These are phyloP conservation scores for Ophiostoma fasciatum DNA, from an alignment of 2,329 filamentous ascomycete genomes.

Conservation along the genomic window DNA sequence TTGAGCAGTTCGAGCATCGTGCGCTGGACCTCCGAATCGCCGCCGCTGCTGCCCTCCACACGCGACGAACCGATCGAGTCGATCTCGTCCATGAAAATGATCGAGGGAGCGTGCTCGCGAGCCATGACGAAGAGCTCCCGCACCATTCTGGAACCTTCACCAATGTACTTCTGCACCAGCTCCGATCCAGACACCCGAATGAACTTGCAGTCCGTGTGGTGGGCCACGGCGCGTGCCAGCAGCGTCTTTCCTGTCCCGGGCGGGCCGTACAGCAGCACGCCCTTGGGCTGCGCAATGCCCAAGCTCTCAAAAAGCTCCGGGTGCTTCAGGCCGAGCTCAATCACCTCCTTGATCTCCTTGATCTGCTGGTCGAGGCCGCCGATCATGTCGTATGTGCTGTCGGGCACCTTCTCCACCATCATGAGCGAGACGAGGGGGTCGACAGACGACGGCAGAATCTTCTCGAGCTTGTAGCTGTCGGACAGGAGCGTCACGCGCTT, in stretches of 20 bases:
- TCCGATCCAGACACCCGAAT: constrained; percentile 94
- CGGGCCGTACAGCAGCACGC: constrained; percentile 88
- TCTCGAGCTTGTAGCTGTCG: constrained; percentile 97
- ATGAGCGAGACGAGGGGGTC: constrained; percentile 97
- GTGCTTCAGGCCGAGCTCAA: constrained; percentile 95
- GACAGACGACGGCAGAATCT: constrained; percentile 94
- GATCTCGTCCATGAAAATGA: constrained; percentile 99
- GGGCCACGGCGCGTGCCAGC: constrained; percentile 84
- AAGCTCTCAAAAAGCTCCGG: constrained; percentile 98
- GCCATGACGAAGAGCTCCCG: constrained; percentile 99
- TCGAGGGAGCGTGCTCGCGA: constrained; percentile 89
- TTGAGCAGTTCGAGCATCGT: constrained; percentile 98
- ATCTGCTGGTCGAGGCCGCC: constrained; percentile 97
- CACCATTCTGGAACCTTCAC: constrained; percentile 95
- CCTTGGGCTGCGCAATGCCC: constrained; percentile 95
- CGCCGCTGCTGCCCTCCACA: constrained; percentile 87
- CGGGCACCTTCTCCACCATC: constrained; percentile 99
- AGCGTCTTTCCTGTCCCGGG: constrained; percentile 96
- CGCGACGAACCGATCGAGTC: constrained; percentile 96
- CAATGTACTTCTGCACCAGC: constrained; percentile 97
- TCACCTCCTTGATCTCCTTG: constrained; percentile 99
- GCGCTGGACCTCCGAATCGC: constrained; percentile 94
- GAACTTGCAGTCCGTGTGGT: constrained; percentile 98
- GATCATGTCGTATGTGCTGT: constrained; percentile 99
- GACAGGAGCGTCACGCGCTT: constrained; percentile 95